Base-by-base conservation (phyloP, 2,329 filamentous ascomycete genomes). In the Acarospora socialis region DNA sequence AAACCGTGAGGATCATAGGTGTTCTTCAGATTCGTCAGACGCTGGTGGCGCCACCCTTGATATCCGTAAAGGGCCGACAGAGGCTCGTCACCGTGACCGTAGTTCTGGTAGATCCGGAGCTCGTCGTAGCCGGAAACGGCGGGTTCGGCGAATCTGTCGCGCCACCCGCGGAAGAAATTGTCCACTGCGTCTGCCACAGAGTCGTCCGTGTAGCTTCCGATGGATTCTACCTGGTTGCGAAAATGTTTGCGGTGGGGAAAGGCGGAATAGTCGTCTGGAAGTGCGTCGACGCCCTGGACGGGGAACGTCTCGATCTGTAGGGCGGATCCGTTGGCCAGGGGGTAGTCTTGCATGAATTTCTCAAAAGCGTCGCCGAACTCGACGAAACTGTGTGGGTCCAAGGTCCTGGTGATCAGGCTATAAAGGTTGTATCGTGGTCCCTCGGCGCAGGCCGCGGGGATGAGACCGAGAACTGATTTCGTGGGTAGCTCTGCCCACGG, bases 61-160 rank as follows among this genome's bases (percentile, higher is more conserved):
- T 46, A 47, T 1, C 53, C 53, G 34, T 55, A 57, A 35, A 49
- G 40, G 0, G 36, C 38, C 32, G 49, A 37, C 8, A 44, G 37
- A 1, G 37, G 37, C 32, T 55, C 53, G 12, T 46, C 42, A 7
- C 51, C 49, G 32, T 44, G 43, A 2, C 52, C 52, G 33, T 54
- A 55, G 33, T 55, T 54, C 2, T 55, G 45, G 31, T 56, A 56
- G 2, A 44, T 37, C 9, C 48, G 40, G 7, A 51, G 34, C 24
- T 46, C 38, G 1, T 38, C 29, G 28, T 35, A 40, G 2, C 43
- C 41, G 5, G 42, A 45, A 17, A 24, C 17, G 3, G 17, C 7
- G 14, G 14, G 15, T n/a, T n/a, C n/a, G n/a, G n/a, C n/a, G 9
- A 33, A 12, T 6, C 12, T n/a, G 20, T 26, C 22, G 14, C 31